Evolutionary conservation across 164 flowering plant genomes (phyloP).

Genomic region (Cinnamomum chago): DNA sequence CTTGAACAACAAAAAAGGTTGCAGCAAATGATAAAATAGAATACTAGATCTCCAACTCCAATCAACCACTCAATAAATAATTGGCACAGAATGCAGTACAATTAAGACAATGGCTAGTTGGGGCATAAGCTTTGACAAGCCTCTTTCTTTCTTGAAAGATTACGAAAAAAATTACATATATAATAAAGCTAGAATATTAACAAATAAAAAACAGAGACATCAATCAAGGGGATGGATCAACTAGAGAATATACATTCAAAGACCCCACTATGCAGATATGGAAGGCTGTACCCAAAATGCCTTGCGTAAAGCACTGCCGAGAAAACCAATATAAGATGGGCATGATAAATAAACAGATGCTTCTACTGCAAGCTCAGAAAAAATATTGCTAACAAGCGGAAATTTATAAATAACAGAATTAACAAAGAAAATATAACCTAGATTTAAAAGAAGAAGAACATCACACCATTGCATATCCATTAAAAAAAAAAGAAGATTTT

Average conservation of each 20-base stretch:
- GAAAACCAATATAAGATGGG: constrained; percentile 3
- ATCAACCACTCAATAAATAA: no score
- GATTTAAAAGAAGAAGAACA: not conserved
- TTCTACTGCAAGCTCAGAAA: not conserved
- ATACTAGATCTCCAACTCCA: no score
- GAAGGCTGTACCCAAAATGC: constrained; percentile 34
- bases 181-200: no score
- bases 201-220: no score
- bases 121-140: no score
- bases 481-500: not conserved
- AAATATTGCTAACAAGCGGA: not conserved
- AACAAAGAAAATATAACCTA: not conserved
- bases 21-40: no score
- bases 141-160: no score
- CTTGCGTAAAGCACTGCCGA: constrained; percentile 44
- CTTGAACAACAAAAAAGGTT: no score
- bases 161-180: no score
- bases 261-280: constrained; percentile 20
- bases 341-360: not conserved
- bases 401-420: not conserved
- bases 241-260: not conserved
- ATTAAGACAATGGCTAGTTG: no score
- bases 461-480: not conserved
- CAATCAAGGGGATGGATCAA: not conserved
- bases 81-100: no score